Conservation (phyloP, 2,329 filamentous ascomycete genomes). For the Peltaster fructicola region DNA sequence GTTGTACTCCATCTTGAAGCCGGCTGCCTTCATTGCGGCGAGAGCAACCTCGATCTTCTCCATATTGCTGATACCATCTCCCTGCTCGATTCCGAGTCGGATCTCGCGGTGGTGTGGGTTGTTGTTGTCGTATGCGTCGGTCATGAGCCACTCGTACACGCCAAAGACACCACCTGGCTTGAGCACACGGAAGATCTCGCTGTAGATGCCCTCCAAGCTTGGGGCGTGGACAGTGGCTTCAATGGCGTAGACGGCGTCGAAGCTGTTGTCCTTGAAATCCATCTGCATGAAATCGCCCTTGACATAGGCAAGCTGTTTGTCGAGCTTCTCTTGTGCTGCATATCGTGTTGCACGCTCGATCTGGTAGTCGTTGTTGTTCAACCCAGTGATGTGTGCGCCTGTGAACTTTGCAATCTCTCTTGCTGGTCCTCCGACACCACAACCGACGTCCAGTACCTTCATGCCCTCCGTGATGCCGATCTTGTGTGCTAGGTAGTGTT, state of each 20-base stretch:
- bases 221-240: constrained; percentile 94
- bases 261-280: constrained; percentile 78
- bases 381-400: constrained; percentile 68
- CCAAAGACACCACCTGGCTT: constrained; percentile 94
- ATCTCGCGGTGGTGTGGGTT: constrained; percentile 78
- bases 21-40: constrained; percentile 67
- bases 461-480: constrained; percentile 75
- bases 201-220: constrained; percentile 77
- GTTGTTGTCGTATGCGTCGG: constrained; percentile 77
- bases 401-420: constrained; percentile 94
- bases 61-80: constrained; percentile 97
- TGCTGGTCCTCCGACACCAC: constrained; percentile 88
- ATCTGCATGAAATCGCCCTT: constrained; percentile 99
- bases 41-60: constrained; percentile 68
- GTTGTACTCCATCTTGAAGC: constrained; percentile 66
- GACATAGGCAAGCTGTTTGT: constrained; percentile 64
- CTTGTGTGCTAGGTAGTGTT: constrained; percentile 88
- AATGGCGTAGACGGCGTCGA: constrained; percentile 92
- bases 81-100: constrained; percentile 84
- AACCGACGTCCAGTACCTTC: constrained; percentile 89
- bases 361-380: constrained; percentile 99
- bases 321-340: constrained; percentile 62
- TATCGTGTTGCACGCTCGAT: constrained; percentile 84
- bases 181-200: constrained; percentile 81
- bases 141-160: constrained; percentile 99